A percentile compares a stretch with the other conserved stretches of the same genome.
These are phyloP conservation scores for Aspergillus sp. DNA, from an alignment of 2,329 filamentous ascomycete genomes.

Conservation along the genomic window DNA sequence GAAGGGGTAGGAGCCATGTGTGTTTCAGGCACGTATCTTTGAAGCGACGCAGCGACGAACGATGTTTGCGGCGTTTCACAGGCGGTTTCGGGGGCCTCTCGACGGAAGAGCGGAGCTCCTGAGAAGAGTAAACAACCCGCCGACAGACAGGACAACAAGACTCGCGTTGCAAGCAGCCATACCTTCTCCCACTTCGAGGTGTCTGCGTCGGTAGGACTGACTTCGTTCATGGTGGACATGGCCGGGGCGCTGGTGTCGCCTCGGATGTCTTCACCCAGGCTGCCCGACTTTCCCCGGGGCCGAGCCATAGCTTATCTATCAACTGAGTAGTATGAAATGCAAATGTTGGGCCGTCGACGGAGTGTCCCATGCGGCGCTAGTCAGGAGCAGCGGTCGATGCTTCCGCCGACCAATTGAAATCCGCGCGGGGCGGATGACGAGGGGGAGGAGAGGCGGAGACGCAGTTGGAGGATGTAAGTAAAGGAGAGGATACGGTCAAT, in stretches of 20 bases:
- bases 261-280: slow-evolving; percentile 38
- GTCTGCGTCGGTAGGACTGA: slow-evolving; percentile 18
- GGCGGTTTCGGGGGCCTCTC: slow-evolving; percentile 27
- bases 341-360: not conserved
- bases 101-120: slow-evolving; percentile 14
- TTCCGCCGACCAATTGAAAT: no score
- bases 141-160: not conserved
- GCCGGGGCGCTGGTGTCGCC: slow-evolving; percentile 39
- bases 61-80: slow-evolving; percentile 36
- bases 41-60: slow-evolving; percentile 35
- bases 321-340: not conserved
- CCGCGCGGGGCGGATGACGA: no score
- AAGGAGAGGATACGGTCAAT: not conserved
- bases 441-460: not conserved
- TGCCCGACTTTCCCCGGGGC: slow-evolving; percentile 34
- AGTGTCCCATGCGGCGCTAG: not conserved
- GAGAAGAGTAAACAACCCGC: slow-evolving; percentile 1
- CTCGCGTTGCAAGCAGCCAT: not conserved
- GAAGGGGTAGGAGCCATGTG: slow-evolving; percentile 59
- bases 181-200: slow-evolving; percentile 5
- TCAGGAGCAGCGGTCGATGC: not conserved
- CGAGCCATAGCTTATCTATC: slow-evolving; percentile 24
- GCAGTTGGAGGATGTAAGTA: not conserved
- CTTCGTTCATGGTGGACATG: slow-evolving; percentile 36
- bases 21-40: slow-evolving; percentile 38